Base-by-base conservation (phyloP, 352 stramenopile species). In the Phytophthora cryptogea region DNA sequence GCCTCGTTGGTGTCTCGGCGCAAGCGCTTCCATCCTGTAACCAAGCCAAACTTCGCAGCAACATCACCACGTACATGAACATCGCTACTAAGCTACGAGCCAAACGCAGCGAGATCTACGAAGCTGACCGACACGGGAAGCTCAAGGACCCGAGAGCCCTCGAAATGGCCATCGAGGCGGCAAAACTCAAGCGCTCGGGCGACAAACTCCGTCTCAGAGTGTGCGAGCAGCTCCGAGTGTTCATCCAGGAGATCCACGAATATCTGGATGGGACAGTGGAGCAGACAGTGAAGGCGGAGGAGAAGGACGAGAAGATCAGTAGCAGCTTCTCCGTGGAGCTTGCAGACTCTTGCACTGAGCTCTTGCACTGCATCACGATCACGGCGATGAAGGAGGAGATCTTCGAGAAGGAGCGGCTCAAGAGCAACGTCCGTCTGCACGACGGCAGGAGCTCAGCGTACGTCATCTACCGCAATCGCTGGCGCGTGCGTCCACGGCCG, bases 321-420 rank as follows among this genome's bases (percentile, higher is more conserved):
- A 42, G 5, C 28, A 44, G n/a, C 0, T 26, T 45, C 28, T 58
- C 46, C 6, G 36, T 33, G 37, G 55, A 52, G 11, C 42, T 66
- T 16, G 51, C 30, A 4, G 35, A 42, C 8, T 49, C 54, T 10
- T 61, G 42, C 42, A 42, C 44, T 13, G 50, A 66, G 26, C 27
- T 66, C 35, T 36, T 60, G 40, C 58, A 61, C 42, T 49, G 33
- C 10, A 47, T 61, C 42, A 55, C 50, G 6, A 39, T 61, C 28
- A 46, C 41, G 16, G 57, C 57, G 8, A 43, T 60, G 26, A 66
- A 66, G 43, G 50, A 66, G 30, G 58, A 61, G 11, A 66, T 61
- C 30, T 54, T 51, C 27, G 50, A 61, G 42, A 44, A 41, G 33
- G 36, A 55, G 14, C 42, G 58, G n/a, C 50, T 55, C 8, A 26